Base-by-base conservation (phyloP, 768 basidiomycete genomes). In the Rhodosporidiobolus odoratus region DNA sequence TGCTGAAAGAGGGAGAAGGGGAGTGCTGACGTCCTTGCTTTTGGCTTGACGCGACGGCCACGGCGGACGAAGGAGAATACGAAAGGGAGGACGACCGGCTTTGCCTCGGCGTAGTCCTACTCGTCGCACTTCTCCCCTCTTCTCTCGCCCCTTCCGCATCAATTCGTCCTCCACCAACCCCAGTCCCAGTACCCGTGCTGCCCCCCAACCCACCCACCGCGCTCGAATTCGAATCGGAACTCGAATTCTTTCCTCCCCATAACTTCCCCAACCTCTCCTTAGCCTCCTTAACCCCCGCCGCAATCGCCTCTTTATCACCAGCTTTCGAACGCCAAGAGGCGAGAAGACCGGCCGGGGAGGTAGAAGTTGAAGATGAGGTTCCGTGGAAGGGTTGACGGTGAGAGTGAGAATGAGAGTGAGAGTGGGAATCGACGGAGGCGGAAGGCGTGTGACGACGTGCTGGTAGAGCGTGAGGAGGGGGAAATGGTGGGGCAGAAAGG, bases 211-310 rank as follows among this genome's bases (percentile, higher is more conserved):
- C 4, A 47, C 62, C 41, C 41, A 34, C 23, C 50, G n/a, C 10
- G 68, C 68, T 19, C 64, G 64, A 43, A 72, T 50, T 2, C 80
- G 58, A 65, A 79, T 85, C 82, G 78, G 78, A 9, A 78, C 78
- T 88, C 91, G 93, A n/a, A n/a, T n/a, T n/a, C 67, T 86, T 91
- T 35, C 87, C 87, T 32, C 92, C 88, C 92, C 92, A 95, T 78
- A 94, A 95, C 68, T 95, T 95, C 68, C 88, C 87, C 84, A 96
- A 88, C 15, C 89, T 85, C 77, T 96, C 94, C 78, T 88, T 89
- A 19, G 92, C 80, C 45, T 78, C 70, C 34, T 71, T 76, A 35
- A 80, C 90, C 0, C 89, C 86, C 75, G 89, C 88, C 72, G 87
- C 88, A 53, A 94, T 81, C 12, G 90, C 89, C 78, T 93, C 89